Evolutionary conservation across 106 monocot species (phyloP).

Genomic region (Gastrodia elata): DNA sequence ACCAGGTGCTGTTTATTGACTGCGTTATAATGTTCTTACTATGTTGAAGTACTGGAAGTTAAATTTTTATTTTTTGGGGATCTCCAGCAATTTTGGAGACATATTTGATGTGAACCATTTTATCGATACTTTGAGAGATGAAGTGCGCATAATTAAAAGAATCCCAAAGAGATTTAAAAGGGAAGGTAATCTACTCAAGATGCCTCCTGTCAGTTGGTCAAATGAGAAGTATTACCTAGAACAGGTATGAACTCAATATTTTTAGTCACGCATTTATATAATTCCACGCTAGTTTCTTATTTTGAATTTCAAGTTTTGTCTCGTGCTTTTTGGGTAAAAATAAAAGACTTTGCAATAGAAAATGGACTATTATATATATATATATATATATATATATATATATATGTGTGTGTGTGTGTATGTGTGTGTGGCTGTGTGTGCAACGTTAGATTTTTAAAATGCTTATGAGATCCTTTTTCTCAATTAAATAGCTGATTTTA

Average conservation of each 20-base stretch:
- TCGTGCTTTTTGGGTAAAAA: not conserved
- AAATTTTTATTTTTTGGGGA: slow-evolving; percentile 11
- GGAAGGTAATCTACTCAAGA: slow-evolving; percentile 25
- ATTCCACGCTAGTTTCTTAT: not conserved
- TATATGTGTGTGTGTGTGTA: too few species aligned
- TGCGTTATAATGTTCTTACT: not conserved
- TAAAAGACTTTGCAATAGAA: not conserved
- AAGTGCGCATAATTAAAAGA: slow-evolving; percentile 67
- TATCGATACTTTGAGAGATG: slow-evolving; percentile 68
- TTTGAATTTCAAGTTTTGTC: not conserved
- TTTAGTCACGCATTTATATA: not conserved
- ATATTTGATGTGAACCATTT: slow-evolving; percentile 93
- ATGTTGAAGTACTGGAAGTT: not conserved
- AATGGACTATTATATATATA: too few species aligned
- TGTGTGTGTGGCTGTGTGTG: slow-evolving; percentile 1
- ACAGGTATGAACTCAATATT: slow-evolving; percentile 48
- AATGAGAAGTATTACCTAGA: slow-evolving; percentile 81
- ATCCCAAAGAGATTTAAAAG: slow-evolving; percentile 51
- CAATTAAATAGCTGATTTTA: not conserved
- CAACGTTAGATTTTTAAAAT: not conserved
- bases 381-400: too few species aligned
- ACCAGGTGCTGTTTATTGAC: slow-evolving; percentile 39
- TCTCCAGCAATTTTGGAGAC: slow-evolving; percentile 70
- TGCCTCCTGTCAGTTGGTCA: slow-evolving; percentile 96
- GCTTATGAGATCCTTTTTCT: not conserved